phyloP scores from a whole-genome alignment of 2,329 filamentous ascomycete species.

The Colletotrichum theobromicola region DNA sequence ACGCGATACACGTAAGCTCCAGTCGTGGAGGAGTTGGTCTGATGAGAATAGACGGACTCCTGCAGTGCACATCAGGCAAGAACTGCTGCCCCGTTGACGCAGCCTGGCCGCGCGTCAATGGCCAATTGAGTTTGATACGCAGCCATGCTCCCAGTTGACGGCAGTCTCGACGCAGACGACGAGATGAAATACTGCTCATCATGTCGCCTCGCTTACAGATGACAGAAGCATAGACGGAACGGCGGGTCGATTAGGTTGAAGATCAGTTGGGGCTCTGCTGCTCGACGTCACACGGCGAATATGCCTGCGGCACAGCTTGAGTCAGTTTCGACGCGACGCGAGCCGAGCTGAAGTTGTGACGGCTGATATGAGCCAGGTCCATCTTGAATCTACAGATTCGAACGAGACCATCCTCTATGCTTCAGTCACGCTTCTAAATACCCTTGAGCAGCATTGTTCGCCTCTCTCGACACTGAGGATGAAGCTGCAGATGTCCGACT shows the following conservation, averaged over 20 bases:
- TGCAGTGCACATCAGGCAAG: background rate
- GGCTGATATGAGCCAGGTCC: background rate
- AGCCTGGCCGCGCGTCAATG: background rate
- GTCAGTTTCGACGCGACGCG: background rate
- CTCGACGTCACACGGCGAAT: background rate
- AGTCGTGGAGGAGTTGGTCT: background rate
- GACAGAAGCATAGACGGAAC: conserved; percentile 2
- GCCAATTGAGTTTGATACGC: conserved; percentile 13
- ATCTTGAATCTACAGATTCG: background rate
- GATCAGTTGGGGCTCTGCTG: background rate
- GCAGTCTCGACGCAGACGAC: background rate
- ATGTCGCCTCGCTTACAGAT: background rate
- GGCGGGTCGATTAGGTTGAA: background rate
- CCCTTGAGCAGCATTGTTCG: background rate
- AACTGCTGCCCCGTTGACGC: background rate
- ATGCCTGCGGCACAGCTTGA: background rate
- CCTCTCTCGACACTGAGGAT: background rate
- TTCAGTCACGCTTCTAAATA: background rate
- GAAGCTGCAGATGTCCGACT: background rate
- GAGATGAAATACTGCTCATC: background rate
- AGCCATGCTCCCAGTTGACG: conserved; percentile 8
- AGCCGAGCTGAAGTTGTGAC: background rate
- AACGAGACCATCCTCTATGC: background rate
- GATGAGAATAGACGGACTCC: background rate
- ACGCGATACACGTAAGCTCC: background rate